Evolutionary conservation across 495 filamentous ascomycete genomes (phyloP).

Genomic region (Bacidia gigantensis): DNA sequence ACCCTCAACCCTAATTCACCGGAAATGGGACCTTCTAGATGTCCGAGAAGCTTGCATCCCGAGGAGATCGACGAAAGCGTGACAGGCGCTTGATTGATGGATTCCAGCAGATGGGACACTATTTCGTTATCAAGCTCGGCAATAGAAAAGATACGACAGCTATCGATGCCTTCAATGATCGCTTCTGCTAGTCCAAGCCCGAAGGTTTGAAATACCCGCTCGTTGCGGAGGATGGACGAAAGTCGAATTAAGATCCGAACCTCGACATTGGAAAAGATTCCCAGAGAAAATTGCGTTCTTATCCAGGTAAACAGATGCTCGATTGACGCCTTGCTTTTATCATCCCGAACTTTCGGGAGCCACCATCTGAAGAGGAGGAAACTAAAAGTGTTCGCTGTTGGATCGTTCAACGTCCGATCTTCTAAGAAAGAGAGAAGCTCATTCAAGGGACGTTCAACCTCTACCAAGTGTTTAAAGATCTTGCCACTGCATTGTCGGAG

Average conservation of each 20-base stretch:
- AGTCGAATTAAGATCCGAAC: conserved; percentile 23
- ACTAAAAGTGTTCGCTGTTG: conserved; percentile 26
- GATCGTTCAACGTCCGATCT: conserved; percentile 29
- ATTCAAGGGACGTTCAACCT: conserved; percentile 10
- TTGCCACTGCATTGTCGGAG: conserved; percentile 1
- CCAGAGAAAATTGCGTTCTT: conserved; percentile 27
- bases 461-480: conserved; percentile 28
- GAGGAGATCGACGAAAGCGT: background rate
- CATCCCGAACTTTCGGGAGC: conserved; percentile 10
- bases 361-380: conserved; percentile 18
- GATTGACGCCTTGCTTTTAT: conserved; percentile 16
- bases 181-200: background rate
- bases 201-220: background rate
- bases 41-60: background rate
- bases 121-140: background rate
- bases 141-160: conserved; percentile 4
- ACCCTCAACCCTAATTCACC: background rate
- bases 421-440: conserved; percentile 30
- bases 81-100: background rate
- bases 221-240: conserved; percentile 14
- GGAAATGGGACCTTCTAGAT: background rate
- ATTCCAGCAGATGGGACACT: background rate
- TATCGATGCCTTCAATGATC: background rate
- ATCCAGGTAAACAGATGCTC: conserved; percentile 21
- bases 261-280: conserved; percentile 26